phyloP scores from a whole-genome alignment of 495 filamentous ascomycete species.

The Ascobolus immersus region DNA sequence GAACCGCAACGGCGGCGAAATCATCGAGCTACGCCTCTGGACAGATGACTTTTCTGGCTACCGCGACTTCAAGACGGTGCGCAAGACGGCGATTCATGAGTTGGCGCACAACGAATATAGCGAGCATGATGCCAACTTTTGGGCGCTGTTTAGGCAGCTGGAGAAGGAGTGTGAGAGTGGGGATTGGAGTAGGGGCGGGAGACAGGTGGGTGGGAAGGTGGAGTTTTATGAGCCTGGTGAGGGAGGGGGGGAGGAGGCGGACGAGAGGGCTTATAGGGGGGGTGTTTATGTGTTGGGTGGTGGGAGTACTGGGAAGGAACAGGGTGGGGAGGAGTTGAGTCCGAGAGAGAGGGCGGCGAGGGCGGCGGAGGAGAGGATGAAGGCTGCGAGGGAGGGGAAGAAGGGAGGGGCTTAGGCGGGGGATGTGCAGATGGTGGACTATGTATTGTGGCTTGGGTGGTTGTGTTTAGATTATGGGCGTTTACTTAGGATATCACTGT shows the following conservation, averaged over 20 bases:
- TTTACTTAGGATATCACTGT: no score
- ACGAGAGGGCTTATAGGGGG: constrained; percentile 63
- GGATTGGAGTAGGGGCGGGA: constrained; percentile 50
- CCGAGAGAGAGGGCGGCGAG: constrained; percentile 12
- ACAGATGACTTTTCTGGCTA: constrained; percentile 92
- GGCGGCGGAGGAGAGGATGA: constrained; percentile 40
- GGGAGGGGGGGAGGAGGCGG: constrained; percentile 26
- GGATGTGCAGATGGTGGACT: no score
- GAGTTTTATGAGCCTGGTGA: constrained; percentile 22
- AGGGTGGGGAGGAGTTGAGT: constrained; percentile 10
- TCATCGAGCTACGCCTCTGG: constrained; percentile 69
- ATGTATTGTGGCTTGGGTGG: no score
- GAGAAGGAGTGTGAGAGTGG: constrained; percentile 58
- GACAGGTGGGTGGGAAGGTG: constrained; percentile 20
- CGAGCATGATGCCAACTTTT: constrained; percentile 66
- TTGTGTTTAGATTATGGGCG: no score
- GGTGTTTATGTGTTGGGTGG: constrained; percentile 70
- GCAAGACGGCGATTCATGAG: constrained; percentile 86
- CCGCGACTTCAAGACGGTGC: constrained; percentile 65
- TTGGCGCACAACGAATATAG: constrained; percentile 72
- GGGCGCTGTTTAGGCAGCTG: constrained; percentile 61
- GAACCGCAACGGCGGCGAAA: constrained; percentile 68
- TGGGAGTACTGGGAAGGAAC: constrained; percentile 26
- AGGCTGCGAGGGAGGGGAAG: constrained; percentile 24
- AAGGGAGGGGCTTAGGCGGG: constrained; percentile 15